Percentiles rank a stretch among this genome's conserved stretches.
Evolutionary conservation across 345 rosid species (phyloP).

Genomic region (Hypericum androsaemum): DNA sequence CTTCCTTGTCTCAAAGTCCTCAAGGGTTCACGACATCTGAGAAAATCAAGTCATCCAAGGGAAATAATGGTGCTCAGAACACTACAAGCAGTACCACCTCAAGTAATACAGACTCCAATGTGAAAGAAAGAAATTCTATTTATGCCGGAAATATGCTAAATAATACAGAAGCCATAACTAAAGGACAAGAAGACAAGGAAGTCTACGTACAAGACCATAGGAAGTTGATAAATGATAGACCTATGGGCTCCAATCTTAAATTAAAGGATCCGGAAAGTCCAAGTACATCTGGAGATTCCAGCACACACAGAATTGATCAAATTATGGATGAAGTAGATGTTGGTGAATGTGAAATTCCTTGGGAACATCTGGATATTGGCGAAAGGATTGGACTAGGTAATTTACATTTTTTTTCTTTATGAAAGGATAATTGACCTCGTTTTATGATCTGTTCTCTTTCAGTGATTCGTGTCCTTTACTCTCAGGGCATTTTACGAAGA

Average conservation of each 20-base stretch:
- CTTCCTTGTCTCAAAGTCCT: slow-evolving; percentile 32
- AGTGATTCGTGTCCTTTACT: too few relatives aligned
- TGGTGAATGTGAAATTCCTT: slow-evolving; percentile 89
- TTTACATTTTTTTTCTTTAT: not conserved
- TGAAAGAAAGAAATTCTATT: slow-evolving; percentile 27
- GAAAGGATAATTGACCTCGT: too few relatives aligned
- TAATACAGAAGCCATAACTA: slow-evolving; percentile 16
- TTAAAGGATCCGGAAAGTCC: slow-evolving; percentile 58
- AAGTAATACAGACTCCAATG: slow-evolving; percentile 23
- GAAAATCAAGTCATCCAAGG: slow-evolving; percentile 27
- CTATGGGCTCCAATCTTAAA: slow-evolving; percentile 39
- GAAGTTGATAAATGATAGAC: slow-evolving; percentile 45
- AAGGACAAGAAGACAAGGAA: slow-evolving; percentile 34
- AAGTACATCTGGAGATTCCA: slow-evolving; percentile 51
- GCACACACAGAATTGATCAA: slow-evolving; percentile 42
- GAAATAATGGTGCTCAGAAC: slow-evolving; percentile 32
- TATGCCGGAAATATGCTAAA: slow-evolving; percentile 29
- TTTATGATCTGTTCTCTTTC: too few relatives aligned
- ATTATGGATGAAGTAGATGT: slow-evolving; percentile 87
- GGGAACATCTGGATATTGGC: slow-evolving; percentile 92
- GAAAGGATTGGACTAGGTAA: slow-evolving; percentile 99
- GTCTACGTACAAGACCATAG: slow-evolving; percentile 36
- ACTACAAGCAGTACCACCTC: slow-evolving; percentile 29
- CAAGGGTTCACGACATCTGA: slow-evolving; percentile 31
- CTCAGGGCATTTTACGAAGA: not conserved